Conservation (phyloP, 176 grass and related monocot genomes). For the Leersia perrieri region DNA sequence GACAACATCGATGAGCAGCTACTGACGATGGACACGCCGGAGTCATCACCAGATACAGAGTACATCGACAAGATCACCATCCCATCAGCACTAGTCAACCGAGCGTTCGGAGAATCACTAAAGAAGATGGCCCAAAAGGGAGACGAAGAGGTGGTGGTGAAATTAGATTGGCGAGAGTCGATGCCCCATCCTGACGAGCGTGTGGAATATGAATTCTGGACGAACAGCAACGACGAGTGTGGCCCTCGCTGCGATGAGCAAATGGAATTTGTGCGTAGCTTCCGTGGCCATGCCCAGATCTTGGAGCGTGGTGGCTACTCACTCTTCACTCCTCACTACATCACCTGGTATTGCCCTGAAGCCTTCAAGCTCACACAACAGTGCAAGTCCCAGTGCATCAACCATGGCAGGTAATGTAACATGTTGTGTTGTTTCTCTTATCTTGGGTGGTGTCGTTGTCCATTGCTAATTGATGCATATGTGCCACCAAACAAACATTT, state of each 20-base stretch:
- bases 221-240: constrained; percentile 98
- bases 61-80: constrained; percentile 84
- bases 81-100: constrained; percentile 75
- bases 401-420: constrained; percentile 54
- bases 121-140: constrained; percentile 43
- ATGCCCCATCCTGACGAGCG: constrained; percentile 96
- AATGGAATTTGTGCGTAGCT: constrained; percentile 57
- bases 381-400: constrained; percentile 90
- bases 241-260: constrained; percentile 79
- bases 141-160: constrained; percentile 63
- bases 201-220: constrained; percentile 97
- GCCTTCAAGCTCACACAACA: constrained; percentile 55
- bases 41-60: constrained; percentile 36
- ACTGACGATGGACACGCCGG: constrained; percentile 90
- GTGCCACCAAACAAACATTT: no score
- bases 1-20: constrained; percentile 82
- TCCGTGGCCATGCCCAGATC: constrained; percentile 82
- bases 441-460: background rate
- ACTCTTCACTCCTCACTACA: constrained; percentile 93
- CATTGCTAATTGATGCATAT: no score
- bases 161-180: constrained; percentile 87
- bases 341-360: constrained; percentile 94
- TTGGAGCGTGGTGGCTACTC: constrained; percentile 74
- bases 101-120: constrained; percentile 59
- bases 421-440: background rate